Evolutionary conservation across 2,329 filamentous ascomycete species (phyloP).

Genomic region (Xylariaceae sp.): DNA sequence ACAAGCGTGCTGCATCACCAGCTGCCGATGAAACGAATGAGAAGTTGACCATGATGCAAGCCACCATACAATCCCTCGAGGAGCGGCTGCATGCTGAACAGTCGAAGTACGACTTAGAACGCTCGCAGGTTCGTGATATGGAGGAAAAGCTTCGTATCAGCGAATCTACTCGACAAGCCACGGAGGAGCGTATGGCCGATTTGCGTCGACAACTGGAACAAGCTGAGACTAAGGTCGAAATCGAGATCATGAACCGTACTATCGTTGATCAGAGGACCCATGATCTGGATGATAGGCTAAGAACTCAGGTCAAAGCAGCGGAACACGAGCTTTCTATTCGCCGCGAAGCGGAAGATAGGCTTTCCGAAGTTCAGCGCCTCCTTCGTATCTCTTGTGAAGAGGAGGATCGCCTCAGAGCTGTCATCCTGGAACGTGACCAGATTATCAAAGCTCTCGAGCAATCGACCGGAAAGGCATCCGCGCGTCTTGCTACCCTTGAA

Average conservation of each 20-base stretch:
- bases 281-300: conserved; percentile 65
- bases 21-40: conserved; percentile 43
- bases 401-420: conserved; percentile 60
- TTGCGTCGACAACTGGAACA: conserved; percentile 50
- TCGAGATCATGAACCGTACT: conserved; percentile 57
- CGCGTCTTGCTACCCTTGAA: conserved; percentile 62
- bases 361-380: conserved; percentile 66
- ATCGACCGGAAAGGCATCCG: conserved; percentile 47
- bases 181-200: conserved; percentile 50
- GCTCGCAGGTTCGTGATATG: conserved; percentile 50
- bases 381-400: conserved; percentile 67
- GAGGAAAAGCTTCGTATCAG: conserved; percentile 51
- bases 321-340: conserved; percentile 60
- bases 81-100: conserved; percentile 29
- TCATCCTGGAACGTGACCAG: conserved; percentile 64
- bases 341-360: conserved; percentile 64
- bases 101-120: conserved; percentile 24
- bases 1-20: conserved; percentile 49
- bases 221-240: conserved; percentile 54
- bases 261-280: conserved; percentile 56
- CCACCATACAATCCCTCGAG: conserved; percentile 43
- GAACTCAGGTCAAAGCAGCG: conserved; percentile 55
- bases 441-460: conserved; percentile 58
- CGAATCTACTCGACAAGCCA: conserved; percentile 44
- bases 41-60: conserved; percentile 54